Conservation (phyloP, 2,329 filamentous ascomycete genomes). For the Metarhizium sp. region DNA sequence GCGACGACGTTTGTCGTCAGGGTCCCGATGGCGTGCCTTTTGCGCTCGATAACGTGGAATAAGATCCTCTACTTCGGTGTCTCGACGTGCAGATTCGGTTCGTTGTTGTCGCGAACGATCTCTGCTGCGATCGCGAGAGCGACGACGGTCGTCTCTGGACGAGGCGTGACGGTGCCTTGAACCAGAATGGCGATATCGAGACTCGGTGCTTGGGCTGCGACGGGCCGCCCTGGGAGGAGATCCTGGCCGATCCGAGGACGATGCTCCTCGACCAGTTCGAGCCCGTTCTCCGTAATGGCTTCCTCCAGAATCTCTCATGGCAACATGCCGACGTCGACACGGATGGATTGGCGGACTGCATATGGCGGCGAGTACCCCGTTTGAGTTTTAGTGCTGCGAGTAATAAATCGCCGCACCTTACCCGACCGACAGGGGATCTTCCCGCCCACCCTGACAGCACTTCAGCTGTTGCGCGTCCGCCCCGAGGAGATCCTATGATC, state of each 20-base stretch:
- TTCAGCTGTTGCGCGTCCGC: background rate
- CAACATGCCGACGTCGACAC: conserved; percentile 28
- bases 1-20: conserved; percentile 22
- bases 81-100: conserved; percentile 17
- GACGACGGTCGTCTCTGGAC: conserved; percentile 22
- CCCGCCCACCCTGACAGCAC: background rate
- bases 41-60: conserved; percentile 28
- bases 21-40: conserved; percentile 20
- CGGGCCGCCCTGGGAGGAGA: conserved; percentile 22
- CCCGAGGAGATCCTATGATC: no score
- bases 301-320: conserved; percentile 30
- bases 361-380: conserved; percentile 18
- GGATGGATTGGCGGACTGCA: conserved; percentile 21
- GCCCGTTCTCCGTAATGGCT: conserved; percentile 26
- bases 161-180: conserved; percentile 19
- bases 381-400: conserved; percentile 30
- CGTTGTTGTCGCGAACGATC: conserved; percentile 19
- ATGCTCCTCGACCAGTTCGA: conserved; percentile 25
- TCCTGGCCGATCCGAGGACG: conserved; percentile 20
- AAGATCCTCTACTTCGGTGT: conserved; percentile 24
- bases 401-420: conserved; percentile 30
- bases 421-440: conserved; percentile 16
- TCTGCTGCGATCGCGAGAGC: conserved; percentile 29
- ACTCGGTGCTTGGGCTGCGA: conserved; percentile 18
- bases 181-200: conserved; percentile 23